Evolutionary conservation across 352 stramenopile genomes (phyloP), one percentile per base, ranked within the genome.

Genomic region (Blastocystis sp.): DNA sequence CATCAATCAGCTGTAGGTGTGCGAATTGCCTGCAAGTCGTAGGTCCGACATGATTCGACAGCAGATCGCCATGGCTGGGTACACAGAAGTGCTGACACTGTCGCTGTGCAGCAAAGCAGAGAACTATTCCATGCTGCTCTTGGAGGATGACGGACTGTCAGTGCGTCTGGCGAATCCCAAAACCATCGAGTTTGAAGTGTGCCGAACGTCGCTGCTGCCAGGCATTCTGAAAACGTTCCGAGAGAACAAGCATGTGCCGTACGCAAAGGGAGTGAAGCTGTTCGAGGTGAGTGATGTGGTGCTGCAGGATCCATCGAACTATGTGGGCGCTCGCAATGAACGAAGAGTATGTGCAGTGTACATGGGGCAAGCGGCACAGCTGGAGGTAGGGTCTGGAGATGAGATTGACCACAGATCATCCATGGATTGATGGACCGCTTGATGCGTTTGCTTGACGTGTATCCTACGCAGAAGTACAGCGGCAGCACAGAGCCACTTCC

Each of bases 271-370:
- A 1, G 94, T 99, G 64, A 98, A 98, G 91, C 93, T 99, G 43
- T 99, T 99, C 91, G 97, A 99, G 92, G 94, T 99, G 76, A 98
- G 94, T 90, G 97, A 99, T 91, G 97, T 99, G 1, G 96, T 99
- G n/a, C 69, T 98, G 23, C 93, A 96, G 20, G 96, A 98, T 91
- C 90, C 93, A 59, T 92, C 90, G 39, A 92, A 94, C 34, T 93
- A 92, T 88, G 95, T 98, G 7, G 97, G 97, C 68, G 96, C 97
- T 23, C 94, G 94, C 80, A 99, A 99, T 92, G 92, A 95, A 79
- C 93, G 97, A 69, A 93, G 95, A 56, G 93, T 99, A 34, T 98
- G 95, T 66, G 97, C 96, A 41, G 94, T 97, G 23, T 98, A 99
- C 92, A 97, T 96, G 70, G 96, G 97, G 82, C 94, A 94, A 26